phyloP scores from a whole-genome alignment of 2,329 filamentous ascomycete genomes.

The Fusarium sp. region DNA sequence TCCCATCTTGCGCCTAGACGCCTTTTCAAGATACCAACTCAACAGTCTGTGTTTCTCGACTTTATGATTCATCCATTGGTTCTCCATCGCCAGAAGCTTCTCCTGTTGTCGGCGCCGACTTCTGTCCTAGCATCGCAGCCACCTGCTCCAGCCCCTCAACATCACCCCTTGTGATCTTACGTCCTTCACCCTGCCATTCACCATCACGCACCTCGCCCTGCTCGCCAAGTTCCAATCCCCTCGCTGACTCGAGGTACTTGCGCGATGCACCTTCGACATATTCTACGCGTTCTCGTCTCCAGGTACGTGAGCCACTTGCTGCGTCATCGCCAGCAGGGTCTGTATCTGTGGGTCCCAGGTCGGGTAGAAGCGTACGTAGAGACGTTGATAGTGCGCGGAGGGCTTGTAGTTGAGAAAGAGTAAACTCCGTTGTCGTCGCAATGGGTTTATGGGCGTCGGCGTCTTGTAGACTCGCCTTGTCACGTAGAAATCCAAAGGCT shows the following conservation, averaged over 20 bases:
- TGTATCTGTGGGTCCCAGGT: slow-evolving; percentile 61
- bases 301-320: slow-evolving; percentile 64
- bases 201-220: slow-evolving; percentile 75
- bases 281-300: slow-evolving; percentile 78
- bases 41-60: not conserved
- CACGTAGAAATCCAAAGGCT: slow-evolving; percentile 71
- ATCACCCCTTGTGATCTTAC: slow-evolving; percentile 65
- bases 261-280: slow-evolving; percentile 88
- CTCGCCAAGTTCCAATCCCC: slow-evolving; percentile 75
- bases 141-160: slow-evolving; percentile 71
- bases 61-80: slow-evolving; percentile 51
- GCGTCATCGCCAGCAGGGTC: slow-evolving; percentile 52
- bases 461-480: slow-evolving; percentile 65
- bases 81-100: slow-evolving; percentile 30
- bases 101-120: not conserved
- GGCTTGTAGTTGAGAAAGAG: slow-evolving; percentile 85
- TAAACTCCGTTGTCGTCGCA: slow-evolving; percentile 81
- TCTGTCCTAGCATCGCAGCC: slow-evolving; percentile 60
- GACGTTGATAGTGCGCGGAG: slow-evolving; percentile 75
- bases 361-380: slow-evolving; percentile 76
- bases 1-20: slow-evolving; percentile 36
- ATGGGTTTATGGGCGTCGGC: slow-evolving; percentile 70
- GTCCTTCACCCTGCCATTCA: slow-evolving; percentile 72
- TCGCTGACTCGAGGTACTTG: slow-evolving; percentile 79
- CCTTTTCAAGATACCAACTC: not conserved